phyloP scores from a whole-genome alignment of 306 rosid species.

The Trifolium fragiferum region DNA sequence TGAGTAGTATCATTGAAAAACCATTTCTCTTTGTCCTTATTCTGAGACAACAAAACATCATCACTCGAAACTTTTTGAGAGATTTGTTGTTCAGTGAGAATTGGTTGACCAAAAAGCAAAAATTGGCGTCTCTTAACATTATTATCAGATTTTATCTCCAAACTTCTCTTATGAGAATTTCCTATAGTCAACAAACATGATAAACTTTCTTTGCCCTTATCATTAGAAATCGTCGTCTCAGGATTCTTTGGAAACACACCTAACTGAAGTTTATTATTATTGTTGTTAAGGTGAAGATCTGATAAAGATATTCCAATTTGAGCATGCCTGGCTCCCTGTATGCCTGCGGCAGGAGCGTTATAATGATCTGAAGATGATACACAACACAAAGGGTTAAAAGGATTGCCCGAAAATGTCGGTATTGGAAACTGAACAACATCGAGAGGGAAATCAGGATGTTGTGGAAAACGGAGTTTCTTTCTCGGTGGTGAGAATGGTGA shows the following conservation, averaged over 20 bases:
- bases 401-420: conserved; percentile 77
- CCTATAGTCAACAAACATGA: conserved; percentile 78
- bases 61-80: conserved; percentile 56
- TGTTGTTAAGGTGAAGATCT: conserved; percentile 74
- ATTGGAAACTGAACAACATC: conserved; percentile 66
- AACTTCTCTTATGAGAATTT: conserved; percentile 57
- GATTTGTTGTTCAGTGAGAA: conserved; percentile 90
- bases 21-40: conserved; percentile 52
- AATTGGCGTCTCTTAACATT: conserved; percentile 75
- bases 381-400: conserved; percentile 85
- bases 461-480: conserved; percentile 84
- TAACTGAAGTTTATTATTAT: conserved; percentile 57
- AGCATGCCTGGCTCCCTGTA: conserved; percentile 99
- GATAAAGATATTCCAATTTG: conserved; percentile 87
- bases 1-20: conserved; percentile 50
- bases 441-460: conserved; percentile 61
- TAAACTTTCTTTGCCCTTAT: conserved; percentile 51
- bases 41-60: background rate
- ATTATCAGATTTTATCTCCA: conserved; percentile 71
- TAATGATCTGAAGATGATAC: conserved; percentile 60
- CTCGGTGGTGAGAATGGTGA: conserved; percentile 78
- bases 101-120: conserved; percentile 95
- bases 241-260: conserved; percentile 68
- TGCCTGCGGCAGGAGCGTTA: conserved; percentile 84
- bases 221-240: conserved; percentile 49